Conservation (phyloP, 495 filamentous ascomycete genomes). For the Lepraria neglecta region DNA sequence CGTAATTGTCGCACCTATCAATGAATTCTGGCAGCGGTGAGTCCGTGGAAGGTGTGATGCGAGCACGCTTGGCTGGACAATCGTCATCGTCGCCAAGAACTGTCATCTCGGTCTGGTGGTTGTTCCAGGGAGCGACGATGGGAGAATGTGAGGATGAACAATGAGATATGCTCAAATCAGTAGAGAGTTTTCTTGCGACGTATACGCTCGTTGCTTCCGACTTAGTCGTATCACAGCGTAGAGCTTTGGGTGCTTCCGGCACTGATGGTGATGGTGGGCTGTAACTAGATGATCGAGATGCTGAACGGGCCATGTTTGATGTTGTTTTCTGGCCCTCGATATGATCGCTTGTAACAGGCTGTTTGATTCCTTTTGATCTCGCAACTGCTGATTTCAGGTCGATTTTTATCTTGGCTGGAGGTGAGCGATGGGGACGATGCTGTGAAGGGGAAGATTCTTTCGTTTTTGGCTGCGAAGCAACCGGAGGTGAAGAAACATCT, state of each 20-base stretch:
- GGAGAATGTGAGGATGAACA: not conserved
- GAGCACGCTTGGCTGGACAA: not conserved
- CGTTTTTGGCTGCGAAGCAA: too few species aligned
- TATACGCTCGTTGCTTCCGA: not conserved
- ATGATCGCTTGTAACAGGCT: too few species aligned
- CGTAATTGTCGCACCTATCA: slow-evolving; percentile 5
- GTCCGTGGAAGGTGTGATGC: not conserved
- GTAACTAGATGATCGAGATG: not conserved
- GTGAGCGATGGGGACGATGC: not conserved
- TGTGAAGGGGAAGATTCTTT: too few species aligned
- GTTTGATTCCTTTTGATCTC: not conserved
- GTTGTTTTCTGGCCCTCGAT: too few species aligned
- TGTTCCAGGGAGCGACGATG: slow-evolving; percentile 5
- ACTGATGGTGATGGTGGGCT: not conserved
- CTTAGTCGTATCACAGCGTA: not conserved
- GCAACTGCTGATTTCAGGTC: not conserved
- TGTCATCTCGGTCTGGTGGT: not conserved
- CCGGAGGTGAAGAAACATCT: too few species aligned
- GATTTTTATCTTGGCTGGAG: not conserved
- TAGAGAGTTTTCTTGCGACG: not conserved
- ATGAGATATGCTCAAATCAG: too few species aligned
- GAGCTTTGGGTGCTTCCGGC: not conserved
- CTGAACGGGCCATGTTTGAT: not conserved
- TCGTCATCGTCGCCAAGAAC: not conserved
- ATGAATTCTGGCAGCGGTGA: not conserved